phyloP scores from a whole-genome alignment of 257 asterid species.

The Eustoma russellianum region DNA sequence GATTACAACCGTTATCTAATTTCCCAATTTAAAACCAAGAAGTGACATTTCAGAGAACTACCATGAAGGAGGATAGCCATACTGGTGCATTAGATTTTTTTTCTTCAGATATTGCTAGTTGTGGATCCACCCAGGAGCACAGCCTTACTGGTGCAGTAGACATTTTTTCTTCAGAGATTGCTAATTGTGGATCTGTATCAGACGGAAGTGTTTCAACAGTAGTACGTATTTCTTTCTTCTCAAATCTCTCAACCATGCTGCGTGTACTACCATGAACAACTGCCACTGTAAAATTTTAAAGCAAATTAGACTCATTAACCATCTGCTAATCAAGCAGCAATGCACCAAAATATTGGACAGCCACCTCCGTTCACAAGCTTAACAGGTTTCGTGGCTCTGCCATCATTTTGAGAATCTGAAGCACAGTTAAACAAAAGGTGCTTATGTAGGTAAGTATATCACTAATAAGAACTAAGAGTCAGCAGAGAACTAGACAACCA shows the following conservation, averaged over 20 bases:
- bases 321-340: constrained; percentile 4
- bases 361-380: constrained; percentile 90
- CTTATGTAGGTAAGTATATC: too few species aligned
- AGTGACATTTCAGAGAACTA: background rate
- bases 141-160: constrained; percentile 7
- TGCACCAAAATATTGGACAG: constrained; percentile 9
- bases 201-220: constrained; percentile 35
- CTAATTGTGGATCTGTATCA: constrained; percentile 18
- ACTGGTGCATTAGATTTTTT: constrained; percentile 7
- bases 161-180: constrained; percentile 7
- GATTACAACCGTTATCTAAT: background rate
- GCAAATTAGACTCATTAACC: constrained; percentile 12
- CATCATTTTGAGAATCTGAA: constrained; percentile 40
- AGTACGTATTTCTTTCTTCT: constrained; percentile 42
- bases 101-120: constrained; percentile 6
- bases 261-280: constrained; percentile 90
- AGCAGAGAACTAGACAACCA: constrained; percentile 2
- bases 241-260: constrained; percentile 89
- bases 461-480: too few species aligned
- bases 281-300: constrained; percentile 44
- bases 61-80: background rate
- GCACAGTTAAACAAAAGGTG: background rate
- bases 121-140: constrained; percentile 14
- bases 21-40: background rate
- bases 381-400: constrained; percentile 42